These are phyloP conservation scores for Phytophthora foliorum DNA, from an alignment of 352 stramenopile species.

Conservation along the genomic window DNA sequence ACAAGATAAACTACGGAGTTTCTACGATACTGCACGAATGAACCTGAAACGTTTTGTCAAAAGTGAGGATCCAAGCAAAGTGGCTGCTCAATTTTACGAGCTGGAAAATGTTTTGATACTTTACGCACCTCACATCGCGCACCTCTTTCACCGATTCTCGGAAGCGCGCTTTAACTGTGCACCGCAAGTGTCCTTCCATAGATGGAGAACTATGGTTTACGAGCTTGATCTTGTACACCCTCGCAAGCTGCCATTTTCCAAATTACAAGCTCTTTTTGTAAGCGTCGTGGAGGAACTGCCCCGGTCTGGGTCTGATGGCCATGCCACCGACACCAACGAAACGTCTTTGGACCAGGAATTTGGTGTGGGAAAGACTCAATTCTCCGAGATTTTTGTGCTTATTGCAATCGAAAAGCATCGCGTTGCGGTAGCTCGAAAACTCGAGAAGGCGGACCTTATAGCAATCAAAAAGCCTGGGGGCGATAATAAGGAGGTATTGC, in stretches of 20 bases:
- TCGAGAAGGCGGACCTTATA: slow-evolving; percentile 12
- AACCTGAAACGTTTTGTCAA: slow-evolving; percentile 7
- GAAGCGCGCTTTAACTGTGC: slow-evolving; percentile 36
- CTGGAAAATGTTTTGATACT: slow-evolving; percentile 51
- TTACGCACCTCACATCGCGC: slow-evolving; percentile 50
- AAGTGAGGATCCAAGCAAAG: background rate
- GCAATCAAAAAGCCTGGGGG: slow-evolving; percentile 3
- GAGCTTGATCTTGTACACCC: slow-evolving; percentile 44
- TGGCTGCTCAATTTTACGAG: slow-evolving; percentile 16
- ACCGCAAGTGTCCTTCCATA: slow-evolving; percentile 37
- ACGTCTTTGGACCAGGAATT: slow-evolving; percentile 30
- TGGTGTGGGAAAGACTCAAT: slow-evolving; percentile 32
- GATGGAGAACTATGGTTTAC: slow-evolving; percentile 46
- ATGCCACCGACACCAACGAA: background rate
- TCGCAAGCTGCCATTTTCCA: slow-evolving; percentile 29
- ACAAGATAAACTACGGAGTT: slow-evolving; percentile 25
- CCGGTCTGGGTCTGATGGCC: background rate
- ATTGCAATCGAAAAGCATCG: slow-evolving; percentile 39
- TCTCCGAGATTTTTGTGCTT: slow-evolving; percentile 42
- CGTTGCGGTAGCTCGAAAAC: slow-evolving; percentile 11
- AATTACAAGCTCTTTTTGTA: slow-evolving; percentile 36
- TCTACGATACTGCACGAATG: slow-evolving; percentile 40
- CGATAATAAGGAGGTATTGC: background rate
- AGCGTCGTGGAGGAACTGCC: slow-evolving; percentile 9
- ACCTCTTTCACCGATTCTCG: slow-evolving; percentile 57